These are phyloP conservation scores for Neocucurbitaria cava DNA, from an alignment of 2,329 filamentous ascomycete genomes.

Conservation along the genomic window DNA sequence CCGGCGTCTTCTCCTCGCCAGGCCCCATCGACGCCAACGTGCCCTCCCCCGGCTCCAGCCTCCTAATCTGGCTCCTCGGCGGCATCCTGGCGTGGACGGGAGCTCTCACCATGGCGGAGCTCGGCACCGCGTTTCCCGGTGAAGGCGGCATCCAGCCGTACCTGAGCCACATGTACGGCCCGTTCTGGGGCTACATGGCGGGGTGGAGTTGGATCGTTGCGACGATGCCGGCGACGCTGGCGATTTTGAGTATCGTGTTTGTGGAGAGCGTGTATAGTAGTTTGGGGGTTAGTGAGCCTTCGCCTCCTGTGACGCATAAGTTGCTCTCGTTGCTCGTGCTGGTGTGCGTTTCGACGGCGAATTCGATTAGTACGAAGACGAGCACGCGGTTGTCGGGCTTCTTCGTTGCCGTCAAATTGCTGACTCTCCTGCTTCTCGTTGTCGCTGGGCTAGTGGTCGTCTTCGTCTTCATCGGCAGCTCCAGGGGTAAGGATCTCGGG, in stretches of 20 bases:
- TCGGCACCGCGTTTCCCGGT: slow-evolving; percentile 69
- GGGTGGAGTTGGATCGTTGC: slow-evolving; percentile 72
- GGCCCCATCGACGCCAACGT: slow-evolving; percentile 70
- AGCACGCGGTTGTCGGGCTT: slow-evolving; percentile 49
- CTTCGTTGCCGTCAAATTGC: slow-evolving; percentile 47
- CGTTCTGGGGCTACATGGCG: slow-evolving; percentile 66
- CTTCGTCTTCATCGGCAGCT: slow-evolving; percentile 33
- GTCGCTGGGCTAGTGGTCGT: slow-evolving; percentile 45
- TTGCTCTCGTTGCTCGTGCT: slow-evolving; percentile 49
- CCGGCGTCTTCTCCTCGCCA: slow-evolving; percentile 70
- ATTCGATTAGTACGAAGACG: slow-evolving; percentile 54
- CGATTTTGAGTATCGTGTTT: slow-evolving; percentile 70
- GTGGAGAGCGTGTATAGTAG: slow-evolving; percentile 54
- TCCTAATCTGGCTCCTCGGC: slow-evolving; percentile 68
- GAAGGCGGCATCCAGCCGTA: slow-evolving; percentile 71
- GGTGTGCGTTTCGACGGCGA: slow-evolving; percentile 48
- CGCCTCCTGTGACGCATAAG: slow-evolving; percentile 53
- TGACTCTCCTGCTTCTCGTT: slow-evolving; percentile 45
- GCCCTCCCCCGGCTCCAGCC: slow-evolving; percentile 64
- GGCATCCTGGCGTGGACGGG: slow-evolving; percentile 70
- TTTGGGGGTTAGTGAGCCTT: slow-evolving; percentile 65
- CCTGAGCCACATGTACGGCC: slow-evolving; percentile 67
- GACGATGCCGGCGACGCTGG: slow-evolving; percentile 70
- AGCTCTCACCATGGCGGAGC: slow-evolving; percentile 67
- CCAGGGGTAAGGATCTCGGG: slow-evolving; percentile 38